Conservation (phyloP, 768 basidiomycete genomes). For the Coprinopsis marcescibilis region DNA sequence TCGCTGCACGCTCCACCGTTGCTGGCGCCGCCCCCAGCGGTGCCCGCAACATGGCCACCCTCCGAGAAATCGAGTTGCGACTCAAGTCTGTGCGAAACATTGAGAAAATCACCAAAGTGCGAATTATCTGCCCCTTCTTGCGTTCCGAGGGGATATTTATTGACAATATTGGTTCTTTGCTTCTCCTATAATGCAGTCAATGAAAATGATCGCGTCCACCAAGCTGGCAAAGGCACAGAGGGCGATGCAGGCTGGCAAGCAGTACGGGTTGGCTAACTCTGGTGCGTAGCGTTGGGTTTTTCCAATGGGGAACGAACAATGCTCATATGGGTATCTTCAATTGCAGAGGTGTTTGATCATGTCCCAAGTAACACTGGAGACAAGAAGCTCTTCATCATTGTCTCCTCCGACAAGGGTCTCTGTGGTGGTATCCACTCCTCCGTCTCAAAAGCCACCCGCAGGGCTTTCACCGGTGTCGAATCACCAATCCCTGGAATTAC, state of each 20-base stretch:
- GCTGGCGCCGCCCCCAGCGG: slow-evolving; percentile 39
- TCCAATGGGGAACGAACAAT: too few relatives aligned
- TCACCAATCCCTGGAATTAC: slow-evolving; percentile 40
- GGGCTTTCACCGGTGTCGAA: slow-evolving; percentile 50
- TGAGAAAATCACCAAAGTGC: slow-evolving; percentile 98
- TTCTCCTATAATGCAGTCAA: slow-evolving; percentile 76
- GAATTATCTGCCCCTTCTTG: too few relatives aligned
- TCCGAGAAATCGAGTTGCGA: slow-evolving; percentile 94
- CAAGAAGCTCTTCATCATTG: slow-evolving; percentile 85
- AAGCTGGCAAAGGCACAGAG: slow-evolving; percentile 95
- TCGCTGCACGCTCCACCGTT: slow-evolving; percentile 27
- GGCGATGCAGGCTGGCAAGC: slow-evolving; percentile 89
- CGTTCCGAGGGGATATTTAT: background rate
- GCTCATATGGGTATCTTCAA: too few relatives aligned
- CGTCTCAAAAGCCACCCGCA: slow-evolving; percentile 84
- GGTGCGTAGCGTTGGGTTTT: slow-evolving; percentile 54
- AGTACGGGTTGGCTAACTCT: slow-evolving; percentile 88
- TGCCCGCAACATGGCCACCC: slow-evolving; percentile 91
- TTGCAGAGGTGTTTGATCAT: slow-evolving; percentile 90
- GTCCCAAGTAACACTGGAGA: slow-evolving; percentile 61
- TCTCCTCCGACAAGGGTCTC: slow-evolving; percentile 98
- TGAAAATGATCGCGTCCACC: slow-evolving; percentile 99
- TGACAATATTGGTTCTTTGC: too few relatives aligned
- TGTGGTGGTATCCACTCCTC: slow-evolving; percentile 99
- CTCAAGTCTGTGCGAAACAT: slow-evolving; percentile 96